Base-by-base conservation (phyloP, 2,329 filamentous ascomycete species). In the Fusarium cyanostomum region DNA sequence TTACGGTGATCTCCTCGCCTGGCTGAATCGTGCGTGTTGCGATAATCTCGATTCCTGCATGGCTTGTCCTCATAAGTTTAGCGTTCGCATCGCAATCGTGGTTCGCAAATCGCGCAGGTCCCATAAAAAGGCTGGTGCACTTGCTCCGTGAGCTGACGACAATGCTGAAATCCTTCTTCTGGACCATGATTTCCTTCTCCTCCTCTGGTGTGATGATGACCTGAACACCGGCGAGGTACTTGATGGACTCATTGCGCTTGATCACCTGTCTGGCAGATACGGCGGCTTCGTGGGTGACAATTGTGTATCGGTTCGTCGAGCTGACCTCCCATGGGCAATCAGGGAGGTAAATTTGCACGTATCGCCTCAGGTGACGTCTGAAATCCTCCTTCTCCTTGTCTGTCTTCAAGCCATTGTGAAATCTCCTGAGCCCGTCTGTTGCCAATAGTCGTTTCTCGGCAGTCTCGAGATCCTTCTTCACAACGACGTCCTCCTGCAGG, bases 31-130 rank as follows among this genome's bases (percentile, higher is more conserved):
- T 85, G 66, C 89, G 87, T 30, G 88, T 87, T 3, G 95, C 92
- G 45, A 96, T 87, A 54, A 99, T 94, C 72, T 96, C 91, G 80
- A 99, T 97, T 31, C 92, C 92, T 56, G 94, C 89, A 54, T 89
- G 87, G 41, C 93, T 92, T 31, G 88, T 90, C 31, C 92, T 97
- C 68, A 92, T 89, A 39, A 99, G 84, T 72, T 89, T 87, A 8
- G 94, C 94, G 79, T 98, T 99, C 28, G 95, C 92, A 67, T 91
- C 86, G 78, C 95, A 99, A 76, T 99, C 95, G 77, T 99, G 95
- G 73, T 99, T 99, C 24, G 95, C 93, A 75, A 99, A 98, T 46
- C 95, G 89, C 30, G 95, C 95, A 8, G 95, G 96, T 0, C 95
- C 95, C 74, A 99, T 89, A 74, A 99, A 98, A 37, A 99, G 81